These are phyloP conservation scores for Cylindrotheca fusiformis DNA, from an alignment of 108 stramenopile species.

Conservation along the genomic window DNA sequence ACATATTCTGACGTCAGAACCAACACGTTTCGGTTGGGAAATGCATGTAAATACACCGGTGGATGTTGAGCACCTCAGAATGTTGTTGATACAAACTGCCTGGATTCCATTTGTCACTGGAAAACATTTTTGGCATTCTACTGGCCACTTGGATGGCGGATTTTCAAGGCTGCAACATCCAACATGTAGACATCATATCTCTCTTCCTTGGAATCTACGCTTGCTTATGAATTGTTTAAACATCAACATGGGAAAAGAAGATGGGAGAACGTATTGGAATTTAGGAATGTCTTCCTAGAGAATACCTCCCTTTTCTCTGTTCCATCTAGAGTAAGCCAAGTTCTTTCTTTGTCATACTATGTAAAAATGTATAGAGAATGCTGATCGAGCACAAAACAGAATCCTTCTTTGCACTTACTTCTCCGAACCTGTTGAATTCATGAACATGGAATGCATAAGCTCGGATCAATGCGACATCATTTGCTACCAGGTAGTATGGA, in stretches of 20 bases:
- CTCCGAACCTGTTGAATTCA: too few relatives aligned
- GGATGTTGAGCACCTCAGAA: conserved; percentile 6
- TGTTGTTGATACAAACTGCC: conserved; percentile 33
- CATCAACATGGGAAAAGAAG: conserved; percentile 11
- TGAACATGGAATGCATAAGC: too few relatives aligned
- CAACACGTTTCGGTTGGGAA: neutral
- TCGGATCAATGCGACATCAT: too few relatives aligned
- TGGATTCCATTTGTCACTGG: conserved; percentile 40
- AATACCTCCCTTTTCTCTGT: too few relatives aligned
- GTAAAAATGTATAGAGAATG: too few relatives aligned
- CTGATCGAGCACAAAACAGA: too few relatives aligned
- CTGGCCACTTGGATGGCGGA: conserved; percentile 34
- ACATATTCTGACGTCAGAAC: conserved; percentile 7
- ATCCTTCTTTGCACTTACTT: too few relatives aligned
- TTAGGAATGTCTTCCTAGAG: too few relatives aligned
- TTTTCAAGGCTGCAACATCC: conserved; percentile 27
- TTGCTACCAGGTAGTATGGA: too few relatives aligned
- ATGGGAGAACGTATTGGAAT: conserved; percentile 2
- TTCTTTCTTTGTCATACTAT: too few relatives aligned
- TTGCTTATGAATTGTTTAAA: conserved; percentile 24
- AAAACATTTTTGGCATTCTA: conserved; percentile 6
- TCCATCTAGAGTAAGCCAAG: too few relatives aligned
- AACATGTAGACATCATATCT: conserved; percentile 4
- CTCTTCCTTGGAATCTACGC: neutral
- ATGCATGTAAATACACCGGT: conserved; percentile 1